Base-by-base conservation (phyloP, 495 filamentous ascomycete species). In the Xylaria nigripes region DNA sequence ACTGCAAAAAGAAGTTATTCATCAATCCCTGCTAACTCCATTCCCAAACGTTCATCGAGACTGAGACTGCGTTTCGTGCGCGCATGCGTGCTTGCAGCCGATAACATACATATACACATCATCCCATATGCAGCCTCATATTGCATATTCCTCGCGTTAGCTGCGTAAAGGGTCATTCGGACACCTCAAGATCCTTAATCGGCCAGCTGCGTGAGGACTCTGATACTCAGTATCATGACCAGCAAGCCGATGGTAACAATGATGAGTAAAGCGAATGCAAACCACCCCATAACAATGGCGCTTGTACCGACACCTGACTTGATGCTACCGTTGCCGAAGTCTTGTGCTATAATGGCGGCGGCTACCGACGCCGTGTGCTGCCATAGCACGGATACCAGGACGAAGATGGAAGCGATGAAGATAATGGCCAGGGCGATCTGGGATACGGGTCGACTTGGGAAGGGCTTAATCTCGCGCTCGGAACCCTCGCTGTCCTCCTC, bases 211-310 rank as follows among this genome's bases (percentile, higher is more conserved):
- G 67, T 59, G 32, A 93, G 69, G 25, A 94, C 73, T 29, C 80
- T 77, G 60, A 95, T 89, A 71, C 89, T 95, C 66, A 95, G 72
- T 56, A 95, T 94, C 92, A 97, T 97, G 58, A 96, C 86, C 34
- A 97, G 74, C 68, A 97, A 68, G 22, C 92, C 92, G 64, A 96
- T 94, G 16, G 92, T 95, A 25, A 95, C 90, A 30, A 96, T 83
- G 50, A 96, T 92, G 57, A 97, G 75, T 54, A 96, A 64, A 29
- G 86, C 87, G 63, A 97, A 97, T 13, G 89, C 87, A 68, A 97
- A 96, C 92, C 92, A 97, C 23, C 92, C 92, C 61, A 97, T 77
- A 25, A 96, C 86, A 89, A 97, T 97, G 9, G 92, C 92, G 3
- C 84, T 87, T 5, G 87, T 87, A 2, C 92, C 92, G 36, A 97